Evolutionary conservation across 176 grass and related monocot genomes (phyloP).

Genomic region (Areca catechu): DNA sequence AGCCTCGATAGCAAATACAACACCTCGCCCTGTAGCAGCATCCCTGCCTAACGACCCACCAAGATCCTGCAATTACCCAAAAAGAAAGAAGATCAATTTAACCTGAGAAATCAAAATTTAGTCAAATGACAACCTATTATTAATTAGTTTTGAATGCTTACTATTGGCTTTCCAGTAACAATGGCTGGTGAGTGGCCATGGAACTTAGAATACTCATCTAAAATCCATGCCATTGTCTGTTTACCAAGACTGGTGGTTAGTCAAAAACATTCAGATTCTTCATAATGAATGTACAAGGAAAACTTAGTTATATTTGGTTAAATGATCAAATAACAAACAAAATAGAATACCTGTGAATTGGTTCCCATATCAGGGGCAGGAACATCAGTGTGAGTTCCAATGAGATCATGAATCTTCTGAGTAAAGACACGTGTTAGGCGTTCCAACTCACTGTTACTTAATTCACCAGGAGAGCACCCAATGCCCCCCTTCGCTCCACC

Average conservation of each 20-base stretch:
- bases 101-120: no score
- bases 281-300: no score
- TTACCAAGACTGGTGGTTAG: not conserved
- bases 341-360: slow-evolving; percentile 49
- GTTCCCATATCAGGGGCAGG: slow-evolving; percentile 98
- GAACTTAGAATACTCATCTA: slow-evolving; percentile 96
- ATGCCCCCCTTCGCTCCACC: slow-evolving; percentile 97
- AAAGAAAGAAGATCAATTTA: not conserved
- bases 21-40: slow-evolving; percentile 85
- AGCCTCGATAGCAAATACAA: slow-evolving; percentile 70
- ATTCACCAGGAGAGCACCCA: slow-evolving; percentile 61
- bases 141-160: slow-evolving; percentile 26
- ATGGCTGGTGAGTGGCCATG: slow-evolving; percentile 91
- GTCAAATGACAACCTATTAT: no score
- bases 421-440: slow-evolving; percentile 93
- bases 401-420: slow-evolving; percentile 98
- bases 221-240: slow-evolving; percentile 99
- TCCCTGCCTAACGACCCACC: slow-evolving; percentile 90
- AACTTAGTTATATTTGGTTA: not conserved
- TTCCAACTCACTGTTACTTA: slow-evolving; percentile 82
- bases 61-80: slow-evolving; percentile 62
- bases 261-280: no score
- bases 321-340: slow-evolving; percentile 1
- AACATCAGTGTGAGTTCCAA: slow-evolving; percentile 80
- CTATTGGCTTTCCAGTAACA: slow-evolving; percentile 92